Base-by-base conservation (phyloP, 371 early-diverging fungal species). In the Mortierella sp. region DNA sequence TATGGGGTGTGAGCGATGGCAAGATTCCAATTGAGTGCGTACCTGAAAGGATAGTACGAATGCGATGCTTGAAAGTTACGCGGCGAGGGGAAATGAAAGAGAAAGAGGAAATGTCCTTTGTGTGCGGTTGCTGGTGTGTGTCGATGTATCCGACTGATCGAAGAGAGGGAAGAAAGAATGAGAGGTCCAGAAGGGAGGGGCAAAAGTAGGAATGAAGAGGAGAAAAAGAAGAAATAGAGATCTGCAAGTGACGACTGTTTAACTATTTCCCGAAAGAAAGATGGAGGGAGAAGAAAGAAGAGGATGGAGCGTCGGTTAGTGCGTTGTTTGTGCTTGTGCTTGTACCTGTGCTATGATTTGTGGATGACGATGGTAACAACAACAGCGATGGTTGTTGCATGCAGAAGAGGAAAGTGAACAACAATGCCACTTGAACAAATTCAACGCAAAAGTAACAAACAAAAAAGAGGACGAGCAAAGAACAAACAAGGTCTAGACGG, bases 181-280 rank as follows among this genome's bases (percentile, higher is more conserved):
- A 21, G n/a, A 54, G 28, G 59, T 59, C 34, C 59, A 31, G 59
- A 31, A 31, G 64, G 21, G 37, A 31, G 37, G 53, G 44, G n/a
- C n/a, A 61, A 44, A 46, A 46, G 48, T 5, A 46, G 69, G 24
- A 31, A 46, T 24, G 10, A 31, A 46, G 51, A 46, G 19, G 31
- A 59, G 16, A 26, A 26, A 48, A 28, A 26, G 24, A 19, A 26
- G 40, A 31, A 24, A 50, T n/a, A 37, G 31, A 40, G 70, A 70
- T 70, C 48, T 46, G 70, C 43, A 46, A 70, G 70, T 46, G 64
- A 64, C 19, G 64, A 64, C 14, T 59, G 59, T 31, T 64, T 19
- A 40, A 8, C 64, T 64, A 71, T 71, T 46, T 31, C 51, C 21
- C 26, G 73, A 73, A 54, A 40, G 19, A 53, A 34, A 19, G 21